These are phyloP conservation scores for Rhodomyrtus tomentosa DNA, from an alignment of 345 rosid species.

Conservation along the genomic window DNA sequence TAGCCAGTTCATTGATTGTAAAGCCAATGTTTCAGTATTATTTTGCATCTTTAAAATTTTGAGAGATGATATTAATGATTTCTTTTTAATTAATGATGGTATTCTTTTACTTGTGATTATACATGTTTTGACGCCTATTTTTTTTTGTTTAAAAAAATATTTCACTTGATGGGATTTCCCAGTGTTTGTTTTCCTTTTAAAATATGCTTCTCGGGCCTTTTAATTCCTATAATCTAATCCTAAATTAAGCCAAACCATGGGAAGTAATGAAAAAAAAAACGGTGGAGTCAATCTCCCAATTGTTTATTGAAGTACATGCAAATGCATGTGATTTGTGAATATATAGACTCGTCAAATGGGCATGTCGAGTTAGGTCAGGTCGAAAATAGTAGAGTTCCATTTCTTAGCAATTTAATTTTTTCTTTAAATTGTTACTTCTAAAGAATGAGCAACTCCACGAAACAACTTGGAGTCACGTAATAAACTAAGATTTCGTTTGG, in stretches of 20 bases:
- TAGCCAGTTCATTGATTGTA: too few relatives aligned
- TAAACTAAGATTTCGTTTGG: background rate
- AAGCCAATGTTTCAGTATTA: too few relatives aligned
- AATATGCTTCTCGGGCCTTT: background rate
- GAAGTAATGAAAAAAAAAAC: too few relatives aligned
- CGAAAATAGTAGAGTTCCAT: background rate
- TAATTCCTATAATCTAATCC: background rate
- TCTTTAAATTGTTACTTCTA: background rate
- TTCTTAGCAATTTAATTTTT: background rate
- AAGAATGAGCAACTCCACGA: background rate
- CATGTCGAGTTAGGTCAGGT: background rate
- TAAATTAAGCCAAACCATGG: too few relatives aligned
- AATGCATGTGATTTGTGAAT: background rate
- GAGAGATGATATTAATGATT: too few relatives aligned
- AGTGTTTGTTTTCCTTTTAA: background rate
- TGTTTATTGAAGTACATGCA: background rate
- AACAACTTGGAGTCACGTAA: background rate
- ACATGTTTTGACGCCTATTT: background rate
- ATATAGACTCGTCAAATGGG: fast-evolving
- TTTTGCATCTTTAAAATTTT: too few relatives aligned
- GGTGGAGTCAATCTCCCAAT: background rate
- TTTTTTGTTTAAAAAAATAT: background rate
- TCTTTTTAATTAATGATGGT: background rate
- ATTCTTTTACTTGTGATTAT: background rate
- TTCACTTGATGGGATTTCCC: background rate